Percentiles rank a stretch among this genome's conserved stretches.
Evolutionary conservation across 306 rosid species (phyloP).

Genomic region (Herpetospermum pedunculosum): DNA sequence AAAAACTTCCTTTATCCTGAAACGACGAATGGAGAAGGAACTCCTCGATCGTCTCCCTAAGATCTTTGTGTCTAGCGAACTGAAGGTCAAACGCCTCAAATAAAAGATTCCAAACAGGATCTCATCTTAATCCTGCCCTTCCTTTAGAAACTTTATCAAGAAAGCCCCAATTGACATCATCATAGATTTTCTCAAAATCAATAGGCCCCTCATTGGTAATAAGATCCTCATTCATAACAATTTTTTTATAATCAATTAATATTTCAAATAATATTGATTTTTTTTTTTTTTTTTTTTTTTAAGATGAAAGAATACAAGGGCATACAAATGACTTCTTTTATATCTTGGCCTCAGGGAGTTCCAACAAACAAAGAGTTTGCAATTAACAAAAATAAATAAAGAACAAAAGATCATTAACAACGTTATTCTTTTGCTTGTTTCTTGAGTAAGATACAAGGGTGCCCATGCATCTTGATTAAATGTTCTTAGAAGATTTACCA

Average conservation of each 20-base stretch:
- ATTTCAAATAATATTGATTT: neutral
- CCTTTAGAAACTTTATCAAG: neutral
- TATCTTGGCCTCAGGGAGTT: neutral
- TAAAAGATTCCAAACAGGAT: too few relatives aligned
- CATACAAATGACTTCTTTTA: neutral
- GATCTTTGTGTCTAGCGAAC: too few relatives aligned
- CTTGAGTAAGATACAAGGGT: neutral
- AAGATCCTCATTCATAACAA: neutral
- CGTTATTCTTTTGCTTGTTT: neutral
- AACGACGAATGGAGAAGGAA: too few relatives aligned
- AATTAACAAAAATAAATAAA: too few relatives aligned
- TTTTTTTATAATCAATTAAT: neutral
- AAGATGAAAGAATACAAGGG: too few relatives aligned
- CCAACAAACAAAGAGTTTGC: neutral
- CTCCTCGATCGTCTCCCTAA: too few relatives aligned
- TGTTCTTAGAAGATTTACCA: neutral
- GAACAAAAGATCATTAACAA: neutral
- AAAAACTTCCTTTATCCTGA: too few relatives aligned
- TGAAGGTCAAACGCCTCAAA: too few relatives aligned
- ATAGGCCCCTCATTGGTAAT: neutral
- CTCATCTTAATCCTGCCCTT: neutral
- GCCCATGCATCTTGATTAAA: neutral
- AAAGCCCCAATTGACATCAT: neutral
- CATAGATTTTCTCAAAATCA: neutral
- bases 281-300: too few relatives aligned